Conservation (phyloP, 108 stramenopile genomes). For the Bacterosira constricta region DNA sequence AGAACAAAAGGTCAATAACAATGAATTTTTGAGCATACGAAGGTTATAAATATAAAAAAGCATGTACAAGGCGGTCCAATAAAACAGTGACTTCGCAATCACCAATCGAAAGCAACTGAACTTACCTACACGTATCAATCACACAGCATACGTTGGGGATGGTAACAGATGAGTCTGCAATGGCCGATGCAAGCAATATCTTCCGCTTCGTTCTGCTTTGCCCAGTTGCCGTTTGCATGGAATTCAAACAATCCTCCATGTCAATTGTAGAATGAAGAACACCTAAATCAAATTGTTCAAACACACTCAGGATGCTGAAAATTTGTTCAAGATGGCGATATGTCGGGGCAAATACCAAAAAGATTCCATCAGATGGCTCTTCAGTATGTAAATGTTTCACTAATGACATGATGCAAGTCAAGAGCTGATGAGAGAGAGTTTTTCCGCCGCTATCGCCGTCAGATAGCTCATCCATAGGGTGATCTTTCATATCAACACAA, state of each 20-base stretch:
- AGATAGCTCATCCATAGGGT: slow-evolving; percentile 27
- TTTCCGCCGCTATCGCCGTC: slow-evolving; percentile 37
- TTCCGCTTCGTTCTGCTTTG: slow-evolving; percentile 5
- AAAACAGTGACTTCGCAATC: too few relatives aligned
- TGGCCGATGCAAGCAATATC: slow-evolving; percentile 56
- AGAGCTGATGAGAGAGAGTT: slow-evolving; percentile 12
- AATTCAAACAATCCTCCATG: slow-evolving; percentile 44
- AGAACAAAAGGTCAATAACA: too few relatives aligned
- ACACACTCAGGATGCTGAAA: slow-evolving; percentile 12
- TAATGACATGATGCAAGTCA: slow-evolving; percentile 19
- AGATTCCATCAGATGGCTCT: slow-evolving; percentile 18
- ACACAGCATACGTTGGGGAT: slow-evolving; percentile 53
- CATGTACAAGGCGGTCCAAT: too few relatives aligned
- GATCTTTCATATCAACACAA: slow-evolving; percentile 20
- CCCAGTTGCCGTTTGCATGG: slow-evolving; percentile 15
- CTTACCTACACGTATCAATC: slow-evolving; percentile 63
- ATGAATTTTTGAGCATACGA: too few relatives aligned
- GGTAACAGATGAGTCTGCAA: slow-evolving; percentile 56
- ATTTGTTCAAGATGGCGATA: slow-evolving; percentile 52
- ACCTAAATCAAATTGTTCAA: slow-evolving; percentile 18
- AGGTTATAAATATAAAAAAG: too few relatives aligned
- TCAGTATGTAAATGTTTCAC: slow-evolving; percentile 15
- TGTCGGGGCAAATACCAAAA: slow-evolving; percentile 54
- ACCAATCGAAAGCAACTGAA: too few relatives aligned
- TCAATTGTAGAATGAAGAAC: slow-evolving; percentile 54